phyloP scores from a whole-genome alignment of 306 rosid genomes.

The Cucumis cinereus region DNA sequence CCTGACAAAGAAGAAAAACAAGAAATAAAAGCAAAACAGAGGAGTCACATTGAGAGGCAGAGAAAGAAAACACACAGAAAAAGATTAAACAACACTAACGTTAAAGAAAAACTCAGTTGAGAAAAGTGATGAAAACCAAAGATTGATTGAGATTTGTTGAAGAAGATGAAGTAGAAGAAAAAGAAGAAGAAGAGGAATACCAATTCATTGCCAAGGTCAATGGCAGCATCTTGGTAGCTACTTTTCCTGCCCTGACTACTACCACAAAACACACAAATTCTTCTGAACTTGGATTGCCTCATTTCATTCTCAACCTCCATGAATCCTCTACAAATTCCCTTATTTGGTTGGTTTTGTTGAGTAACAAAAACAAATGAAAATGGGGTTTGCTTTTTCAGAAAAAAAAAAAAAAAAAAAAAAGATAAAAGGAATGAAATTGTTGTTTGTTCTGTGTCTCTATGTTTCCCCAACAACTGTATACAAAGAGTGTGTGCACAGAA shows the following conservation, averaged over 20 bases:
- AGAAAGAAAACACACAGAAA: not conserved
- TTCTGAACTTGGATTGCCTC: constrained; percentile 64
- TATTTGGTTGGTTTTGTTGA: not conserved
- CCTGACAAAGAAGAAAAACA: not conserved
- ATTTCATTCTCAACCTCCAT: constrained; percentile 52
- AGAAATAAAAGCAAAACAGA: not conserved
- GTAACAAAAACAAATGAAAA: not conserved
- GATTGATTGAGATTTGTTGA: not conserved
- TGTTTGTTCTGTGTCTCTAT: constrained; percentile 14
- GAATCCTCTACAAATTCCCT: too few relatives aligned
- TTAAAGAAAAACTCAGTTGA: not conserved
- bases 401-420: not conserved
- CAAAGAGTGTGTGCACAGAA: constrained; percentile 14
- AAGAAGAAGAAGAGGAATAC: constrained; percentile 20
- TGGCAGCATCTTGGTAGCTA: constrained; percentile 91
- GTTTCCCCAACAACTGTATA: constrained; percentile 12
- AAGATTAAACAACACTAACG: not conserved
- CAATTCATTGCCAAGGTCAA: constrained; percentile 95
- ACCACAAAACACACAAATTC: constrained; percentile 97
- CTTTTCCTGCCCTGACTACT: constrained; percentile 95
- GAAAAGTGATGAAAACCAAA: not conserved
- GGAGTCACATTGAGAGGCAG: not conserved
- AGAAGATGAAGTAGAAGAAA: not conserved
- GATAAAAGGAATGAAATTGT: constrained; percentile 16
- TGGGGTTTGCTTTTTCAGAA: not conserved